Percentiles rank a stretch among this genome's conserved stretches.
Conservation (phyloP, 768 basidiomycete species). For the Mycena alexandri region DNA sequence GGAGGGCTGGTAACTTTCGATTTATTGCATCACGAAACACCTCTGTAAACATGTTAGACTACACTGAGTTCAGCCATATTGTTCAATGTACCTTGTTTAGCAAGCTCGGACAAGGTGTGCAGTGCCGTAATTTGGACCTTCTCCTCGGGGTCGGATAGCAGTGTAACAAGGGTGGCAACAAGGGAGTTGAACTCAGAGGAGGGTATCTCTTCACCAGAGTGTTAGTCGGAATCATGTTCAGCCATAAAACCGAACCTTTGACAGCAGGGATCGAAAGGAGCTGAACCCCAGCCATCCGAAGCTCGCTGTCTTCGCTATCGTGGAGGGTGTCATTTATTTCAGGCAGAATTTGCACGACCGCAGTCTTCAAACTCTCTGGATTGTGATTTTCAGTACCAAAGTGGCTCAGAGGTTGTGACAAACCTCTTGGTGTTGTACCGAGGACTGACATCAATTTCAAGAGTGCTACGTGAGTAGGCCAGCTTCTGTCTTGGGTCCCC, state of each 20-base stretch:
- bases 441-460: conserved; percentile 1
- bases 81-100: conserved; percentile 8
- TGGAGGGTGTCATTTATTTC: not conserved
- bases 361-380: not conserved
- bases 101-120: not conserved
- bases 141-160: conserved; percentile 8
- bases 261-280: conserved; percentile 2
- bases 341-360: not conserved
- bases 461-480: conserved; percentile 13
- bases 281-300: conserved; percentile 8
- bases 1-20: not conserved
- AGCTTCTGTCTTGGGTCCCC: not conserved
- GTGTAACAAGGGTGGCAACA: conserved; percentile 3
- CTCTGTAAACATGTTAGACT: not conserved
- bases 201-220: not conserved
- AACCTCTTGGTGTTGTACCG: not conserved
- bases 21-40: conserved; percentile 4
- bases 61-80: not conserved
- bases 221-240: not conserved
- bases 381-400: not conserved
- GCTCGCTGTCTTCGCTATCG: not conserved
- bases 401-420: not conserved
- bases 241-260: not conserved
- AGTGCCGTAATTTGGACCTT: conserved; percentile 9
- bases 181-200: not conserved